Evolutionary conservation across 441 rosid species (phyloP), one percentile per base, ranked within the genome.

Genomic region (Adansonia gregorii): DNA sequence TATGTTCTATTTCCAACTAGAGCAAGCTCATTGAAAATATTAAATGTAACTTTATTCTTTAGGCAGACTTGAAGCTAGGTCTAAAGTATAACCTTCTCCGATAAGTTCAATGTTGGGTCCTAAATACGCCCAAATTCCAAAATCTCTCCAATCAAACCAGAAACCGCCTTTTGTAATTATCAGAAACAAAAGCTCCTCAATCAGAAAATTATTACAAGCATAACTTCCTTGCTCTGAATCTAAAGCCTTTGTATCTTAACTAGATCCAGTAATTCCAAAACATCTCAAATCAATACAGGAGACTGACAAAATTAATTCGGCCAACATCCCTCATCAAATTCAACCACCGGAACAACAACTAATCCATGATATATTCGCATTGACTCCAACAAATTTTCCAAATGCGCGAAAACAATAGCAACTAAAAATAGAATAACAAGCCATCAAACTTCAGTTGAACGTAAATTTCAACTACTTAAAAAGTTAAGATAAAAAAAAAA

Each of bases 251-350:
- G 46, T 12, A 69, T 45, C 75, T 54, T 54, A 73, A 61, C 56
- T 48, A 78, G 66, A 45, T 69, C 54, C 41, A 49, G 60, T 45
- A 79, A 61, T 22, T 41, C 75, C 73, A 52, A 55, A 0, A 56
- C 11, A 46, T 54, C 4, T 2, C 6, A 31, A 2, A 54, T 67
- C 76, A 78, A 78, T 68, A 59, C 71, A 67, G 41, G 17, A 10
- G 45, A 14, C 45, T 17, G 73, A 70, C 35, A 8, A 73, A 39
- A 63, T 14, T 11, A 76, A 51, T 43, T 55, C 67, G 48, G 72
- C 39, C 17, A 19, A 41, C 19, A 67, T 35, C 31, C 48, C 55
- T 73, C 59, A 6, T 66, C 51, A 54, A 54, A 72, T 54, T 35
- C 75, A 72, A 72, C 27, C 51, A 54, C 49, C 8, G 45, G 22